These are phyloP conservation scores for Clonostachys chloroleuca DNA, from an alignment of 2,329 filamentous ascomycete genomes.

Conservation along the genomic window DNA sequence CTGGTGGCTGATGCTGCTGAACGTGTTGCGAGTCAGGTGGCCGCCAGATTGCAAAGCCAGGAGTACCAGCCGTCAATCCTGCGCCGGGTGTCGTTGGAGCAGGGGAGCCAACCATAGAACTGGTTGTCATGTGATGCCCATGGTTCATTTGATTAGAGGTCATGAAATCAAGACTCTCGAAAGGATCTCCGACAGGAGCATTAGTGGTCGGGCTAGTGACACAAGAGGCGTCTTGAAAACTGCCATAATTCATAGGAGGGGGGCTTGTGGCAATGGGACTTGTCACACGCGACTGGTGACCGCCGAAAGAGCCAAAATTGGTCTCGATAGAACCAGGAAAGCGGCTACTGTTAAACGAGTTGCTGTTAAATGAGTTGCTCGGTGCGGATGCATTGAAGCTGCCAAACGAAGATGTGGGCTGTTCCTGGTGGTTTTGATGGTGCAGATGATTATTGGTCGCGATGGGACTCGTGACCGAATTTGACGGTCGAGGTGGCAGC, in stretches of 20 bases:
- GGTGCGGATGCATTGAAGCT: conserved; percentile 11
- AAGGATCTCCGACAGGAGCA: conserved; percentile 17
- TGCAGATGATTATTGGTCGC: conserved; percentile 1
- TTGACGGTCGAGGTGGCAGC: conserved; percentile 25
- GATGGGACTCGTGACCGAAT: conserved; percentile 15
- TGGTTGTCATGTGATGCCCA: background rate
- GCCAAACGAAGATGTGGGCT: conserved; percentile 22
- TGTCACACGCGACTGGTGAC: conserved; percentile 15
- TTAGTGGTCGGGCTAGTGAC: conserved; percentile 16
- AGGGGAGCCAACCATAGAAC: background rate
- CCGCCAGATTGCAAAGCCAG: conserved; percentile 30
- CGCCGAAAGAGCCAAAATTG: conserved; percentile 5
- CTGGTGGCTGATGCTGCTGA: conserved; percentile 6
- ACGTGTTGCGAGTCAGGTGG: conserved; percentile 17
- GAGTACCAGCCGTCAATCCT: conserved; percentile 11
- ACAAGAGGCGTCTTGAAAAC: conserved; percentile 20
- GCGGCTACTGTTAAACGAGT: conserved; percentile 1
- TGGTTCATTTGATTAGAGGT: background rate
- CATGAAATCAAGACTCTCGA: conserved; percentile 26
- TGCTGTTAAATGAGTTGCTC: conserved; percentile 1
- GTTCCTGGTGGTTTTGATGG: background rate
- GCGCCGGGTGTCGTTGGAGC: conserved; percentile 1
- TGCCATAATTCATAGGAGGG: conserved; percentile 18
- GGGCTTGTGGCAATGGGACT: conserved; percentile 24
- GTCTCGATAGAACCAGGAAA: conserved; percentile 3